Evolutionary conservation across 1,284 basidiomycete genomes (phyloP).

Genomic region (Marasmius fiardii): DNA sequence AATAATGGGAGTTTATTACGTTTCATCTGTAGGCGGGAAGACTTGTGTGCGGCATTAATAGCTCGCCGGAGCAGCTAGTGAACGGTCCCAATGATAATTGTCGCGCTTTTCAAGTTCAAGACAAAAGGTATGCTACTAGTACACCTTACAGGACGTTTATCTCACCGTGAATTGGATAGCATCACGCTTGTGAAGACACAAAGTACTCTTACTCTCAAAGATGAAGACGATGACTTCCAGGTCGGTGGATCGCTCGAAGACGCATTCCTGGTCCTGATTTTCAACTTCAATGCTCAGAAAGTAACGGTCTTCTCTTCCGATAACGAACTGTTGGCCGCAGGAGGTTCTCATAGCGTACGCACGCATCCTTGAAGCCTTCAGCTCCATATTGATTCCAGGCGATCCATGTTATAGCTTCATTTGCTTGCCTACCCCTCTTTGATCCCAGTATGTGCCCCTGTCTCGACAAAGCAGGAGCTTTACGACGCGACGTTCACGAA

Average conservation of each 20-base stretch:
- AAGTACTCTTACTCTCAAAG: conserved; percentile 54
- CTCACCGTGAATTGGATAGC: conserved; percentile 32
- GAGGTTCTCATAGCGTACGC: conserved; percentile 63
- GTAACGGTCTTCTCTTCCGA: conserved; percentile 73
- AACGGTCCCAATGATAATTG: conserved; percentile 80
- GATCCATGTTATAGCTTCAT: conserved; percentile 46
- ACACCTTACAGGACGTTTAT: conserved; percentile 2
- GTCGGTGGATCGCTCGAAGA: conserved; percentile 33
- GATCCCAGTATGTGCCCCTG: conserved; percentile 37
- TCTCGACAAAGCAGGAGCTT: conserved; percentile 65
- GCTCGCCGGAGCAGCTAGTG: conserved; percentile 57
- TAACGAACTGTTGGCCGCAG: conserved; percentile 55
- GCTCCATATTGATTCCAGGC: conserved; percentile 9
- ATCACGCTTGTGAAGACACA: conserved; percentile 49
- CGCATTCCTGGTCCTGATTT: no score
- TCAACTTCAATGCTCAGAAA: conserved; percentile 50
- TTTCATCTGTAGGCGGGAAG: conserved; percentile 33
- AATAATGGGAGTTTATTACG: neutral
- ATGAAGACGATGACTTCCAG: conserved; percentile 76
- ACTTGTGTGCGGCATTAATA: conserved; percentile 86
- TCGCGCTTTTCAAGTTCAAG: conserved; percentile 61
- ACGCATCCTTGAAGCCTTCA: neutral
- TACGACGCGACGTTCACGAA: conserved; percentile 71
- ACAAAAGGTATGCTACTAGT: conserved; percentile 46
- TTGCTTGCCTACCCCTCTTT: conserved; percentile 71